Conservation (phyloP, 176 grass and related monocot genomes). For the Ananas comosus region DNA sequence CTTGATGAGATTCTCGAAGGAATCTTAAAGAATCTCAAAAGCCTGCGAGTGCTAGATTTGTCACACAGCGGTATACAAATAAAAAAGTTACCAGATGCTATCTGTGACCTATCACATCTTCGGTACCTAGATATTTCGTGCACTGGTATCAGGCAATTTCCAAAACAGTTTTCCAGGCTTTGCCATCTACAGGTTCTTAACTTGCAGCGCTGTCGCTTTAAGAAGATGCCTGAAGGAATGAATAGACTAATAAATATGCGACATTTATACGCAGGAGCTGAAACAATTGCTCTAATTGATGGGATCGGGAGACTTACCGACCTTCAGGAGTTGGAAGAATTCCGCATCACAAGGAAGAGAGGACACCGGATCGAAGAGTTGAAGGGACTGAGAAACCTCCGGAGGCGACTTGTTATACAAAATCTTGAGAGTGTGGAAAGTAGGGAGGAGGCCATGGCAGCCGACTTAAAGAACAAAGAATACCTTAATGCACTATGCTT, state of each 20-base stretch:
- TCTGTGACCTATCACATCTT: slow-evolving; percentile 34
- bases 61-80: slow-evolving; percentile 4
- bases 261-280: slow-evolving; percentile 9
- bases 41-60: slow-evolving; percentile 18
- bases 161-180: slow-evolving; percentile 24
- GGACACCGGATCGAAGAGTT: slow-evolving; percentile 32
- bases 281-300: slow-evolving; percentile 1
- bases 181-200: slow-evolving; percentile 31
- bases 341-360: slow-evolving; percentile 1
- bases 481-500: slow-evolving; percentile 19
- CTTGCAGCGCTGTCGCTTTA: not conserved
- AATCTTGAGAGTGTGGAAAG: slow-evolving; percentile 22
- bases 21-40: not conserved
- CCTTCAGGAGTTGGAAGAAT: slow-evolving; percentile 35
- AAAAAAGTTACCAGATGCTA: slow-evolving; percentile 1
- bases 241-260: slow-evolving; percentile 27
- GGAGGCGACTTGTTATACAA: slow-evolving; percentile 25
- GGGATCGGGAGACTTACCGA: slow-evolving; percentile 9
- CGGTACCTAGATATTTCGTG: slow-evolving; percentile 34
- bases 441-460: slow-evolving; percentile 15
- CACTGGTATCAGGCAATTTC: slow-evolving; percentile 7
- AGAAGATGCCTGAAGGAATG: slow-evolving; percentile 21
- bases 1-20: not conserved
- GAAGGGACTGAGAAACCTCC: slow-evolving; percentile 17
- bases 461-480: slow-evolving; percentile 28